Evolutionary conservation across 2,329 filamentous ascomycete genomes (phyloP).

Genomic region (Claviceps citrina): DNA sequence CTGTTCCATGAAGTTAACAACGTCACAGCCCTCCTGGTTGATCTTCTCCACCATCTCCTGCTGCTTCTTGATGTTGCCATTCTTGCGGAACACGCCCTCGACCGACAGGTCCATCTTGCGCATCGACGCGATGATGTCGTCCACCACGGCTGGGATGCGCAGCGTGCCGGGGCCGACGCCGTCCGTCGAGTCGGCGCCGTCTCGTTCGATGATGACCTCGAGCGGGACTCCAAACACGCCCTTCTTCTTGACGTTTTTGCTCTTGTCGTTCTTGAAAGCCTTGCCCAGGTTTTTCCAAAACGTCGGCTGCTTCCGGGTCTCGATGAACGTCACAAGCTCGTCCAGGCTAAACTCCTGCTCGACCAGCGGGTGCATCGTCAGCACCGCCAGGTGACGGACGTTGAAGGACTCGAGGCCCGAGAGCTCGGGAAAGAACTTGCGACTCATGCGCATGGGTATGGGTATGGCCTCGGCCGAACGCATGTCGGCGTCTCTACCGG

Average conservation of each 20-base stretch:
- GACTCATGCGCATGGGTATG: constrained; percentile 37
- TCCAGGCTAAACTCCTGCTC: constrained; percentile 87
- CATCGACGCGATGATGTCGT: constrained; percentile 88
- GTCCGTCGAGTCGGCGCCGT: constrained; percentile 94
- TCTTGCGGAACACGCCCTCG: constrained; percentile 97
- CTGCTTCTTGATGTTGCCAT: constrained; percentile 91
- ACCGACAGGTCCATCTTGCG: constrained; percentile 98
- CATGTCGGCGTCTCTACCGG: constrained; percentile 33
- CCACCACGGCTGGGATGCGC: constrained; percentile 84
- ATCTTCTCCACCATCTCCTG: constrained; percentile 76
- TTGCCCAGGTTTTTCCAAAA: constrained; percentile 99
- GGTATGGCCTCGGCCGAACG: constrained; percentile 37
- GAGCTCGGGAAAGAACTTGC: constrained; percentile 90
- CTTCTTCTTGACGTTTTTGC: constrained; percentile 71
- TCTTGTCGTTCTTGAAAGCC: constrained; percentile 77
- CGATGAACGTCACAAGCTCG: constrained; percentile 81
- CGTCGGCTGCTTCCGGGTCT: constrained; percentile 72
- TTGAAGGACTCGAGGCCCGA: constrained; percentile 96
- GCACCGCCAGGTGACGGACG: constrained; percentile 81
- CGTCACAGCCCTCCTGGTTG: constrained; percentile 70
- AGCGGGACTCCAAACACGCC: constrained; percentile 83
- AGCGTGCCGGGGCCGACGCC: constrained; percentile 85
- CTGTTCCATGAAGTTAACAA: constrained; percentile 73
- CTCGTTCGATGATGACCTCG: constrained; percentile 77
- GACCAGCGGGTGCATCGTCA: constrained; percentile 86